Conservation (phyloP, 2,329 filamentous ascomycete genomes). For the Fusarium beomiforme region DNA sequence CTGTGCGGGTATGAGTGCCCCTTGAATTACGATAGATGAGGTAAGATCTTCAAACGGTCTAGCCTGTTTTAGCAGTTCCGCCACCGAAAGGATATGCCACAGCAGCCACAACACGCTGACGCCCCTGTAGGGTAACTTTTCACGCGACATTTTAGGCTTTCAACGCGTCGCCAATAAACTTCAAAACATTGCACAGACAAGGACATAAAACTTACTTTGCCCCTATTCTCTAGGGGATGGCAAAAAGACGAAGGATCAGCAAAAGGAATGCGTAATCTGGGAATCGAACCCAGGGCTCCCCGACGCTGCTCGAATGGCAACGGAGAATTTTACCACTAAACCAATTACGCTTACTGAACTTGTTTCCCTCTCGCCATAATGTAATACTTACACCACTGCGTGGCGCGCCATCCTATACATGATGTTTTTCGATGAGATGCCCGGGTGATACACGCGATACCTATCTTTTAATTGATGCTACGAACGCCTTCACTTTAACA, state of each 20-base stretch:
- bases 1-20: no score
- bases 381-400: no score
- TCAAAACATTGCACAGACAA: background rate
- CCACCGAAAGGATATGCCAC: background rate
- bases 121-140: background rate
- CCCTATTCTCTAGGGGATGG: no score
- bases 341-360: background rate
- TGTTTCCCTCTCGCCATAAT: no score
- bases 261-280: background rate
- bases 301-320: background rate
- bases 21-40: conserved; percentile 12
- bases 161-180: background rate
- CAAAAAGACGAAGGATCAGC: background rate
- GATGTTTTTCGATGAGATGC: no score
- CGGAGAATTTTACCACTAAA: conserved; percentile 3
- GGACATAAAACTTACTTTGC: no score
- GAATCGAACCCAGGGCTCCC: background rate
- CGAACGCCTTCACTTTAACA: no score
- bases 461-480: no score
- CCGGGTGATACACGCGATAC: no score
- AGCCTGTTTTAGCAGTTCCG: background rate
- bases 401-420: no score
- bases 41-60: conserved; percentile 13
- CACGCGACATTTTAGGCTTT: background rate
- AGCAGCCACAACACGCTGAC: background rate